These are phyloP conservation scores for Pyrenula massariospora DNA, from an alignment of 495 filamentous ascomycete species.

Conservation along the genomic window DNA sequence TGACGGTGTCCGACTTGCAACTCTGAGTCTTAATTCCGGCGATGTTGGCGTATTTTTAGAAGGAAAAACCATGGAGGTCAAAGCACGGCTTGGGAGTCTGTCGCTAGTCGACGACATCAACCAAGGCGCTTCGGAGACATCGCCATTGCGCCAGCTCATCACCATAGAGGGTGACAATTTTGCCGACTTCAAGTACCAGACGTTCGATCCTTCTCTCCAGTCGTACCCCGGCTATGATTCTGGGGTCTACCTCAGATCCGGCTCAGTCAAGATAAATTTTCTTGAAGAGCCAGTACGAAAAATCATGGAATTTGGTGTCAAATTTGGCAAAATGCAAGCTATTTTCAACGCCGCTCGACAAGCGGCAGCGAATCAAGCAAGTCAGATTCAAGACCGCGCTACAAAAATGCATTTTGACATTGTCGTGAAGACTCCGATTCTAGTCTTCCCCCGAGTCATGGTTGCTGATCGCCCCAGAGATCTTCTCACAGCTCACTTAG, in stretches of 20 bases:
- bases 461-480: constrained; percentile 55
- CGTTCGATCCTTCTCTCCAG: constrained; percentile 65
- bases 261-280: constrained; percentile 93
- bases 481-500: constrained; percentile 80
- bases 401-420: constrained; percentile 89
- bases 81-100: constrained; percentile 75
- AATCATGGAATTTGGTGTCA: constrained; percentile 93
- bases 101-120: constrained; percentile 90
- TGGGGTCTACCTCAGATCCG: constrained; percentile 75
- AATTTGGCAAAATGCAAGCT: constrained; percentile 98
- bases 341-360: constrained; percentile 95
- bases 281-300: constrained; percentile 94
- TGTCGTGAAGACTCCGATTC: constrained; percentile 82
- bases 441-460: constrained; percentile 78
- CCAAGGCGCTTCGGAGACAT: constrained; percentile 69
- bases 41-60: constrained; percentile 83
- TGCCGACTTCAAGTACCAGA: constrained; percentile 96
- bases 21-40: constrained; percentile 80
- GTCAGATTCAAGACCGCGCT: constrained; percentile 78
- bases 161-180: constrained; percentile 92
- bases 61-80: constrained; percentile 73
- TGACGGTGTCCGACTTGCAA: constrained; percentile 89
- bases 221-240: constrained; percentile 92
- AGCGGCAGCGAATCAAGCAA: constrained; percentile 90
- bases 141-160: constrained; percentile 73